Percentiles rank a stretch among this genome's conserved stretches.
phyloP scores from a whole-genome alignment of 768 basidiomycete species.

The Tylopilus sp. region DNA sequence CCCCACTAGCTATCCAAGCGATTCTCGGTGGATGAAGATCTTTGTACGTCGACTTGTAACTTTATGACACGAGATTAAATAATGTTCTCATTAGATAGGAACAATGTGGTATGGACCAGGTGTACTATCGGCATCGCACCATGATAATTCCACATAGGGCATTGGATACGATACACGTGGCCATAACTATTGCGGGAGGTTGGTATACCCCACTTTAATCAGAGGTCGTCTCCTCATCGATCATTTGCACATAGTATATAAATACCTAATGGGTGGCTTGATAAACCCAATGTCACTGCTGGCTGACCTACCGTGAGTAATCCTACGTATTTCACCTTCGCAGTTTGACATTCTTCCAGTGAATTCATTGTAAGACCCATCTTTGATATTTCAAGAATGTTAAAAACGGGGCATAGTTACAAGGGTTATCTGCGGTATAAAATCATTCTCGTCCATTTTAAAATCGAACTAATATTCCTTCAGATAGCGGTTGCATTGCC shows the following conservation, averaged over 20 bases:
- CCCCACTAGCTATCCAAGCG: background rate
- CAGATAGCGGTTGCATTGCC: background rate
- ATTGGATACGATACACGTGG: conserved; percentile 9
- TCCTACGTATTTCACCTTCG: background rate
- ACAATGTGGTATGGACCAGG: conserved; percentile 2
- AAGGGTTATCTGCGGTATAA: background rate
- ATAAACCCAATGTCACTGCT: background rate
- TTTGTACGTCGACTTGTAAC: background rate
- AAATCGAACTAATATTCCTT: background rate
- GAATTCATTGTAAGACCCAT: conserved; percentile 10
- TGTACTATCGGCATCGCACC: background rate
- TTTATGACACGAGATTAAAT: background rate
- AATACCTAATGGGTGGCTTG: background rate
- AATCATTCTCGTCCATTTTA: too few species aligned
- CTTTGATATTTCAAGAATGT: background rate
- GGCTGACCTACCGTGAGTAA: background rate
- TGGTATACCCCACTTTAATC: background rate
- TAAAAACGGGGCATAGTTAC: conserved; percentile 4
- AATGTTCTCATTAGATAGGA: conserved; percentile 1
- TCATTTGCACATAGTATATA: background rate
- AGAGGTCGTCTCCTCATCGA: background rate
- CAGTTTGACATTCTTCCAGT: background rate
- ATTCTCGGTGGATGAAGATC: background rate
- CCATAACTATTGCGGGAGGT: conserved; percentile 9
- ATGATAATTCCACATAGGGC: background rate